Conservation (phyloP, 495 filamentous ascomycete genomes). For the Penicillium antarcticum region DNA sequence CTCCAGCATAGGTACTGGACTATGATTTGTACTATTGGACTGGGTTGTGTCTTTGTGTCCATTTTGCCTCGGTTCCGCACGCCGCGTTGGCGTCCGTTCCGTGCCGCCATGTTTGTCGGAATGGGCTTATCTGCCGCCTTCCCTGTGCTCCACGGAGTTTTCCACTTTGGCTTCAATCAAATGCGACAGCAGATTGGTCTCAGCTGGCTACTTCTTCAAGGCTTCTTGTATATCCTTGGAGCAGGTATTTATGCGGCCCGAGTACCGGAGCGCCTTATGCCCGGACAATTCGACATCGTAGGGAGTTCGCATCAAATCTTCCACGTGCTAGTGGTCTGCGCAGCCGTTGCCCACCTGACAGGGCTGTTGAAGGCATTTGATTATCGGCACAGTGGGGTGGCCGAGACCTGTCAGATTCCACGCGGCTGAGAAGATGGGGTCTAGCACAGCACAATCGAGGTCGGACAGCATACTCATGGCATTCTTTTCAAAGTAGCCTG, state of each 20-base stretch:
- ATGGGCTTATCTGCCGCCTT: conserved; percentile 83
- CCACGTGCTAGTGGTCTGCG: conserved; percentile 61
- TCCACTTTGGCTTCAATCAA: conserved; percentile 53
- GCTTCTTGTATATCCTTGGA: conserved; percentile 79
- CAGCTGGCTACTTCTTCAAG: conserved; percentile 75
- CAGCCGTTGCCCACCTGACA: conserved; percentile 54
- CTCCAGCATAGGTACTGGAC: conserved; percentile 68
- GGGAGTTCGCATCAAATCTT: conserved; percentile 65
- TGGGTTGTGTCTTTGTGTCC: conserved; percentile 71
- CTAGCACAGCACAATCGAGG: conserved; percentile 9
- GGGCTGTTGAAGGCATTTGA: conserved; percentile 58
- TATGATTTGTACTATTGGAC: conserved; percentile 74
- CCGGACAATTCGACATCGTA: conserved; percentile 57
- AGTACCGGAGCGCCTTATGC: conserved; percentile 47
- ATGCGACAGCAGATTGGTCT: conserved; percentile 75
- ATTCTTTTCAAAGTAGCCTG: conserved; percentile 19
- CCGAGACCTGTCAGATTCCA: conserved; percentile 36
- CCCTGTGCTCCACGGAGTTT: conserved; percentile 72
- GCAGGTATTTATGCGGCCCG: conserved; percentile 76
- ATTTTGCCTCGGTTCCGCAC: conserved; percentile 78
- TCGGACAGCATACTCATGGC: conserved; percentile 29
- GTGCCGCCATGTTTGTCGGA: conserved; percentile 86
- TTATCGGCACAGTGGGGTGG: conserved; percentile 46
- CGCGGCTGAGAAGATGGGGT: conserved; percentile 18
- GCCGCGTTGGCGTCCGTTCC: conserved; percentile 76